Conservation (phyloP, 768 basidiomycete species). For the Mrakia blollopis region DNA sequence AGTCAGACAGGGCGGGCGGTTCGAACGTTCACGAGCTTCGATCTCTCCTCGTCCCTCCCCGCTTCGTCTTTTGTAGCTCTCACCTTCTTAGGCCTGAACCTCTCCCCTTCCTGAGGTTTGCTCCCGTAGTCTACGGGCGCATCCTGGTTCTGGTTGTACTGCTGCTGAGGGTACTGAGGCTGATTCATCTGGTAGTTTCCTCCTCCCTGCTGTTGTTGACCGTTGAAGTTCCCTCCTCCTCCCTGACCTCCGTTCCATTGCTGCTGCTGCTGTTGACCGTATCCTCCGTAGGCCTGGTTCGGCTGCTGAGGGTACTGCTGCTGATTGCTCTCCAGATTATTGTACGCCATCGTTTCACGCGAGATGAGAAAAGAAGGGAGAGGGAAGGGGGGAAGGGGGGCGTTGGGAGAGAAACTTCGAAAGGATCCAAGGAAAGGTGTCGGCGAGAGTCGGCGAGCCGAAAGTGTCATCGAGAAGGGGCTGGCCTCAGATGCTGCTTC, state of each 20-base stretch:
- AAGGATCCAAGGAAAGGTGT: background rate
- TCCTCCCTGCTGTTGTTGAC: too few species aligned
- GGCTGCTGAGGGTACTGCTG: slow-evolving; percentile 9
- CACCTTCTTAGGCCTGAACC: slow-evolving; percentile 51
- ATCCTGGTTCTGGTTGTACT: background rate
- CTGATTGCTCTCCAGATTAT: background rate
- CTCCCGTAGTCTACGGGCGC: background rate
- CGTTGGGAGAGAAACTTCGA: background rate
- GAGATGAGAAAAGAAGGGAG: background rate
- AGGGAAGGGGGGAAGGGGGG: background rate
- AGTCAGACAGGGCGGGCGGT: too few species aligned
- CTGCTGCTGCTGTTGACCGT: slow-evolving; percentile 1
- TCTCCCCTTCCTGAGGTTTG: slow-evolving; percentile 35
- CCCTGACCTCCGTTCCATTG: background rate
- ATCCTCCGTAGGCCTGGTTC: background rate
- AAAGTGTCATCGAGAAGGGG: background rate
- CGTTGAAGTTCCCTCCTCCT: background rate
- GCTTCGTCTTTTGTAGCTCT: background rate
- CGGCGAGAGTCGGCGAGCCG: background rate
- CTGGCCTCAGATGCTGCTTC: too few species aligned
- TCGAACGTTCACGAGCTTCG: background rate
- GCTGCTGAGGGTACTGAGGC: slow-evolving; percentile 18
- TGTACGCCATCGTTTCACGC: background rate
- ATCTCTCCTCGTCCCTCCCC: background rate
- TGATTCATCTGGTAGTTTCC: slow-evolving; percentile 22